phyloP scores from a whole-genome alignment of 148 eudicot genomes.

The Suaeda aralocaspica region DNA sequence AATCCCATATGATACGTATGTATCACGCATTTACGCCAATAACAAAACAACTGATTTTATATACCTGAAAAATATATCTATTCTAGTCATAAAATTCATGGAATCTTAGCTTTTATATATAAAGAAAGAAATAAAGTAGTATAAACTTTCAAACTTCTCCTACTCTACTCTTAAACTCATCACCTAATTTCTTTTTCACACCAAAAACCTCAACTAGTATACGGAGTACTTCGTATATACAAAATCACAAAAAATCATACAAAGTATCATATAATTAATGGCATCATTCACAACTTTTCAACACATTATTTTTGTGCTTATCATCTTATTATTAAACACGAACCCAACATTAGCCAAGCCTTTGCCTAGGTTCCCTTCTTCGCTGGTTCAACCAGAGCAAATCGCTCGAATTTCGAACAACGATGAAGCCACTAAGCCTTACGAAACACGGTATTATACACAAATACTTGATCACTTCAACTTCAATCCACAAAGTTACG shows the following conservation, averaged over 20 bases:
- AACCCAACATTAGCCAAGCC: slow-evolving; percentile 27
- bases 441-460: slow-evolving; percentile 57
- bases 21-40: no score
- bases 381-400: slow-evolving; percentile 40
- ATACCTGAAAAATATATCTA: no score
- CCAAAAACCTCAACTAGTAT: not conserved
- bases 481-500: slow-evolving; percentile 59
- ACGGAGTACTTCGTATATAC: no score
- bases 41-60: no score
- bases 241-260: no score
- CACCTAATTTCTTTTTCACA: slow-evolving; percentile 14
- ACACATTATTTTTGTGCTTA: slow-evolving; percentile 13
- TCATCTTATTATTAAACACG: slow-evolving; percentile 14
- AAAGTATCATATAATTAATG: no score
- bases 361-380: slow-evolving; percentile 43
- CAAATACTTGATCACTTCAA: slow-evolving; percentile 84
- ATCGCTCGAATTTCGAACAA: slow-evolving; percentile 15
- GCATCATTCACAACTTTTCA: not conserved
- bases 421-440: slow-evolving; percentile 17
- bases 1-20: no score
- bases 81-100: no score
- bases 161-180: not conserved
- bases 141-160: not conserved
- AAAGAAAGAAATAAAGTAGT: no score
- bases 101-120: no score